A percentile compares a stretch with the other conserved stretches of the same genome.
Conservation (phyloP, 768 basidiomycete genomes). For the Hygrophoropsis aurantiaca region DNA sequence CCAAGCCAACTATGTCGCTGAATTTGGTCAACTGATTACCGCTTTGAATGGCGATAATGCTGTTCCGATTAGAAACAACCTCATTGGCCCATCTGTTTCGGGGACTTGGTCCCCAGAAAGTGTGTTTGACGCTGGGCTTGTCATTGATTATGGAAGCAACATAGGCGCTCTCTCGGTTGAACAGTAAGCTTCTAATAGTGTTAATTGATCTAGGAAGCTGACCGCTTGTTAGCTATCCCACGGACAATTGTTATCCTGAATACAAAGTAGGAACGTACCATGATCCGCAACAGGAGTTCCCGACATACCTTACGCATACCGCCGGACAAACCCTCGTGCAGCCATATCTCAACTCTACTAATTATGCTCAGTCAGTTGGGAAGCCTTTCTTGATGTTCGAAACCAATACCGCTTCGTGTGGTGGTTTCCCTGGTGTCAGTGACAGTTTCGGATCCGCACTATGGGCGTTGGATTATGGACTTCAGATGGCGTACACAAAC, state of each 20-base stretch:
- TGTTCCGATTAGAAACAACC: slow-evolving; percentile 25
- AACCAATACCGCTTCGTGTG: slow-evolving; percentile 53
- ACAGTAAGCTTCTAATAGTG: slow-evolving; percentile 22
- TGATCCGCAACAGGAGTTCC: slow-evolving; percentile 39
- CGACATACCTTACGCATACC: slow-evolving; percentile 45
- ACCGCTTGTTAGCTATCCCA: slow-evolving; percentile 35
- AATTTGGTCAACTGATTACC: slow-evolving; percentile 24
- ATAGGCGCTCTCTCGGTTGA: slow-evolving; percentile 42
- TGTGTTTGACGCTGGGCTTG: slow-evolving; percentile 32
- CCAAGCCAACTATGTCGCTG: slow-evolving; percentile 29
- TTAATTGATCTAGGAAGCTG: background rate
- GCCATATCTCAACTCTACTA: slow-evolving; percentile 37
- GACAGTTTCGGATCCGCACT: slow-evolving; percentile 50
- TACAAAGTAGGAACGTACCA: slow-evolving; percentile 19
- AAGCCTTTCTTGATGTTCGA: slow-evolving; percentile 54
- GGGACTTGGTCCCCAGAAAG: slow-evolving; percentile 31
- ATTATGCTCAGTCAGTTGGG: slow-evolving; percentile 26
- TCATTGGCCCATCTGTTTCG: slow-evolving; percentile 31
- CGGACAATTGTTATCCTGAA: slow-evolving; percentile 31
- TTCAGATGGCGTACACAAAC: slow-evolving; percentile 49
- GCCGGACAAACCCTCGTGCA: slow-evolving; percentile 31
- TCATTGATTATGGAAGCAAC: slow-evolving; percentile 23
- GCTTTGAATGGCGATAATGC: slow-evolving; percentile 19
- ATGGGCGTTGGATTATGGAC: slow-evolving; percentile 50
- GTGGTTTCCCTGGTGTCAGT: slow-evolving; percentile 52